Evolutionary conservation across 768 basidiomycete species (phyloP).

Genomic region (Omphalotus guepiniiformis): DNA sequence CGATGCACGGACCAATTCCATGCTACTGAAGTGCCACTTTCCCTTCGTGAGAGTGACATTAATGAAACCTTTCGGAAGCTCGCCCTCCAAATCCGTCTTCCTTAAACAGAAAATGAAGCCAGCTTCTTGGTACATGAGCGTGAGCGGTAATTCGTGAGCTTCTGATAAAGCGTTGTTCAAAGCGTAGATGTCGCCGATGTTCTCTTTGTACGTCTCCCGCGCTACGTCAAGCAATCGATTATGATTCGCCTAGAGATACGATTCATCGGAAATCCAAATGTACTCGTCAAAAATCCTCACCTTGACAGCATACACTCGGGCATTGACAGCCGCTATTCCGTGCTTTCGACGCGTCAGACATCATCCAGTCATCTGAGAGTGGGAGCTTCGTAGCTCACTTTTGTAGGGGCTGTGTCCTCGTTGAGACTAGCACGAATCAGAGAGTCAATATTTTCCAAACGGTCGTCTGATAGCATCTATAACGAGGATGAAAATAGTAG

Average conservation of each 20-base stretch:
- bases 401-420: conserved; percentile 57
- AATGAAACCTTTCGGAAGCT: conserved; percentile 68
- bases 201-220: conserved; percentile 91
- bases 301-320: conserved; percentile 87
- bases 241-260: conserved; percentile 52
- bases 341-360: conserved; percentile 37
- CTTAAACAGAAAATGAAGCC: conserved; percentile 73
- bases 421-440: conserved; percentile 65
- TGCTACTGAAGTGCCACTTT: conserved; percentile 71
- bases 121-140: conserved; percentile 64
- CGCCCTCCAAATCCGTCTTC: conserved; percentile 60
- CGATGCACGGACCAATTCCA: conserved; percentile 79
- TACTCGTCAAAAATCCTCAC: conserved; percentile 29
- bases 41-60: conserved; percentile 64
- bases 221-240: conserved; percentile 91
- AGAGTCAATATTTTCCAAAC: conserved; percentile 58
- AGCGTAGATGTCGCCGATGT: conserved; percentile 80
- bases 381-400: conserved; percentile 35
- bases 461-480: conserved; percentile 73
- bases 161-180: conserved; percentile 57
- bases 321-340: conserved; percentile 69
- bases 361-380: background rate
- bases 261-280: background rate
- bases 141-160: conserved; percentile 59
- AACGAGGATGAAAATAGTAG: background rate